A percentile compares a stretch with the other conserved stretches of the same genome.
phyloP scores from a whole-genome alignment of 176 grass and related monocot species.

The Zoysia pacifica region DNA sequence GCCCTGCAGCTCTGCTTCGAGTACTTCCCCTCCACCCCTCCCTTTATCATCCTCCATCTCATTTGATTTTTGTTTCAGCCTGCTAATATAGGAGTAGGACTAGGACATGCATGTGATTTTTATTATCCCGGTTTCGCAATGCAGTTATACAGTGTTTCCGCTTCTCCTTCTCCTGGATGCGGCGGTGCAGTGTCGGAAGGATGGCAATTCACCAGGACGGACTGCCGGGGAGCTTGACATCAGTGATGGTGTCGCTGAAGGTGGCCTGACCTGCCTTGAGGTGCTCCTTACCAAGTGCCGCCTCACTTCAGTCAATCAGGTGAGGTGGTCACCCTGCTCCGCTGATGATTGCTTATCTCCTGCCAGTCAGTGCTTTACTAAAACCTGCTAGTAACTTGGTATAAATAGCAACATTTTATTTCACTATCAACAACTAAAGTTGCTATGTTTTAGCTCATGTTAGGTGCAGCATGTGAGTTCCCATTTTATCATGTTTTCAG shows the following conservation, averaged over 20 bases:
- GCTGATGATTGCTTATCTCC: neutral
- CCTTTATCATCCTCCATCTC: neutral
- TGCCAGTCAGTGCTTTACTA: slow-evolving; percentile 11
- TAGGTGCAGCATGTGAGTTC: neutral
- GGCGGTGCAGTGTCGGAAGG: slow-evolving; percentile 74
- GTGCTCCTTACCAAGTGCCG: slow-evolving; percentile 70
- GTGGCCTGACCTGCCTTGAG: slow-evolving; percentile 68
- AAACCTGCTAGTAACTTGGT: neutral
- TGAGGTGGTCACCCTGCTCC: slow-evolving; percentile 44
- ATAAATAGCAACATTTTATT: slow-evolving; percentile 8
- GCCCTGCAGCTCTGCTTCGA: slow-evolving; percentile 74
- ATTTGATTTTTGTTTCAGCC: slow-evolving; percentile 1
- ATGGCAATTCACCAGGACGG: slow-evolving; percentile 33
- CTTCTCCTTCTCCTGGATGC: slow-evolving; percentile 83
- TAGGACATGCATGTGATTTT: neutral
- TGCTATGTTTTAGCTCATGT: neutral
- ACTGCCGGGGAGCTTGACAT: slow-evolving; percentile 45
- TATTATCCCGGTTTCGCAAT: neutral
- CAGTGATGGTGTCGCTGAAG: slow-evolving; percentile 66
- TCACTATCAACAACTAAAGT: slow-evolving; percentile 3
- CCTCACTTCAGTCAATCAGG: slow-evolving; percentile 76
- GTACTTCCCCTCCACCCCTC: slow-evolving; percentile 39
- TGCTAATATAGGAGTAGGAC: neutral
- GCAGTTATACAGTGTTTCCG: slow-evolving; percentile 74
- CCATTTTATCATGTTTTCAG: neutral